Base-by-base conservation (phyloP, 2,329 filamentous ascomycete genomes). In the Scorias spongiosa region DNA sequence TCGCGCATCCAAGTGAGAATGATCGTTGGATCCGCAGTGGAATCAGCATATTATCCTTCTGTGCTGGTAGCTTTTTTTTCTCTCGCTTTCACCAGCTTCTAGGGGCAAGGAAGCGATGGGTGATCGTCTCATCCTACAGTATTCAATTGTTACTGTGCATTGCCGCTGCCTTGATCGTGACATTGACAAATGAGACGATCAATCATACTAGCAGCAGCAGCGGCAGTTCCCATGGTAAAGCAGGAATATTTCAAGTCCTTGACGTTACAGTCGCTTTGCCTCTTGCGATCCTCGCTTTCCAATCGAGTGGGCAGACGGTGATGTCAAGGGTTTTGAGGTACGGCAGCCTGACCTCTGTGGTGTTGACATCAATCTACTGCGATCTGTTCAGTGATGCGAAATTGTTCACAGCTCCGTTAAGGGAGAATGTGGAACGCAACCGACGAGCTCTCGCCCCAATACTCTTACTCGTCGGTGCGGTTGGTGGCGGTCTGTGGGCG, bases 351-450 rank as follows among this genome's bases (percentile, higher is more conserved):
- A 87, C 83, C 0, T 86, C 80, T 48, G 83, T 87, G 12, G 84
- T 88, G 2, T 63, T 91, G 46, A 89, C 84, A 1, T 86, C 81
- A 57, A 78, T 84, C 48, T 89, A 88, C 65, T 87, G 82, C 57
- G 84, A 89, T 58, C 57, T 89, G 15, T 85, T 85, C 52, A 81
- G 78, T 1, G 81, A 86, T 54, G 63, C 68, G 9, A 65, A 67
- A 8, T 48, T 78, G n/a, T 59, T 75, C 4, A 59, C 59, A 1
- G 49, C 58, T 0, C 57, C 53, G 2, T 47, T 64, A 2, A 47
- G 59, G 10, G 54, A 59, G 2, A 72, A 76, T 44, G 58, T 66
- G 0, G 73, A 77, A 55, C 61, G 75, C 41, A 74, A 76, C 55
- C 63, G 71, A 41, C 63, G 75, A 39, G 54, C 64, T 1, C 66